phyloP scores from a whole-genome alignment of 1,139 yeast genomes.

The Saccharomyces hybrid region DNA sequence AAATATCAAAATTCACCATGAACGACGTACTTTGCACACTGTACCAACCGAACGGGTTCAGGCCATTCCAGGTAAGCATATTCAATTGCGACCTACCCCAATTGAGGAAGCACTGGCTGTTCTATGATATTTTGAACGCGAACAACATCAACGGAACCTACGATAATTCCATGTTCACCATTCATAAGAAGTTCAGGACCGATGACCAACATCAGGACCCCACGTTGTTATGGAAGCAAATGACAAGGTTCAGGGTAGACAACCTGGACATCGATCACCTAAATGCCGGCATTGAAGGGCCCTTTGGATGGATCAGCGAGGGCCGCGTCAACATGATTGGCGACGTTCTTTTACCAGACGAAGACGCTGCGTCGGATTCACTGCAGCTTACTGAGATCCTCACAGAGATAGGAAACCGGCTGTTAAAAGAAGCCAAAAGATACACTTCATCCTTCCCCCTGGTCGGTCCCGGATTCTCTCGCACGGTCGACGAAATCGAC shows the following conservation, averaged over 20 bases:
- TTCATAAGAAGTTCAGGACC: conserved; percentile 63
- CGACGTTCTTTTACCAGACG: conserved; percentile 43
- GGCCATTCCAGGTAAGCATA: conserved; percentile 80
- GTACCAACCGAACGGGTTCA: conserved; percentile 69
- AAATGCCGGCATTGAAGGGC: conserved; percentile 84
- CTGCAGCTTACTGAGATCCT: conserved; percentile 19
- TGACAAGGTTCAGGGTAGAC: conserved; percentile 78
- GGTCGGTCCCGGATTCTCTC: too few relatives aligned
- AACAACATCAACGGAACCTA: conserved; percentile 83
- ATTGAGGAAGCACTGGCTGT: conserved; percentile 86
- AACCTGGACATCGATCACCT: conserved; percentile 80
- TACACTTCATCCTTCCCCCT: conserved; percentile 10
- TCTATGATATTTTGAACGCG: conserved; percentile 79
- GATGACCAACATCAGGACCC: conserved; percentile 4
- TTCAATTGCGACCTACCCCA: conserved; percentile 76
- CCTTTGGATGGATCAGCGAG: conserved; percentile 91
- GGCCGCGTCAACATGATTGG: conserved; percentile 93
- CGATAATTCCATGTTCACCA: conserved; percentile 86
- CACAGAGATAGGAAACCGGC: too few relatives aligned
- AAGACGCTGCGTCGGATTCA: conserved; percentile 17
- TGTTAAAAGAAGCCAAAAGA: too few relatives aligned
- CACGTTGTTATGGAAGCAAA: conserved; percentile 46
- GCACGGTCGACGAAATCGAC: too few relatives aligned
- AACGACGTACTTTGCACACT: conserved; percentile 79
- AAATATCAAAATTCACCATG: conserved; percentile 71